Evolutionary conservation across 169 alveolate species (phyloP).

Genomic region (Cryptosporidium sp.): DNA sequence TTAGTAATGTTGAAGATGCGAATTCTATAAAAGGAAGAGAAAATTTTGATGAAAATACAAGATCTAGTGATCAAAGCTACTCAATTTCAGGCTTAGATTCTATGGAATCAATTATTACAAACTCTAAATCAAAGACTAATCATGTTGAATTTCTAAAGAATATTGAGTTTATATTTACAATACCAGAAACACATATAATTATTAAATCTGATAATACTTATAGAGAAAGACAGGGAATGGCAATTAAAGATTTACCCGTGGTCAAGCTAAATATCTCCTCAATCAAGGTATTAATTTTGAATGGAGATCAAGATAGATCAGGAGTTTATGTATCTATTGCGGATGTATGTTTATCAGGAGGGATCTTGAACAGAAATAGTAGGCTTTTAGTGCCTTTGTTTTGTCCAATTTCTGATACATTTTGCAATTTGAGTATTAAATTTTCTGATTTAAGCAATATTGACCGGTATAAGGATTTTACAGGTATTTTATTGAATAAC

Average conservation of each 20-base stretch:
- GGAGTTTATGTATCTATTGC: conserved; percentile 29
- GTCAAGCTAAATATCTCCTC: neutral
- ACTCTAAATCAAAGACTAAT: neutral
- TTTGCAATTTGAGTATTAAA: conserved; percentile 16
- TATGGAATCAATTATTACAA: neutral
- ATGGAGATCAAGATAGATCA: conserved; percentile 4
- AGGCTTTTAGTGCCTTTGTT: conserved; percentile 48
- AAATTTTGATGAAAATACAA: neutral
- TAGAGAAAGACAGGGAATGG: conserved; percentile 49
- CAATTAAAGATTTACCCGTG: conserved; percentile 33
- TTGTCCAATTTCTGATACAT: conserved; percentile 53
- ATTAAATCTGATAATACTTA: conserved; percentile 14
- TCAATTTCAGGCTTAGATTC: neutral
- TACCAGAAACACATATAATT: conserved; percentile 16
- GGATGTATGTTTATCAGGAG: conserved; percentile 64
- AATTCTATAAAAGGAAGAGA: neutral
- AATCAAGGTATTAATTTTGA: neutral
- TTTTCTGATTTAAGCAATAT: conserved; percentile 32
- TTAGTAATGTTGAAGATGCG: neutral
- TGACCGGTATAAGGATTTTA: conserved; percentile 41
- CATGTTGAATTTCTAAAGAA: conserved; percentile 8
- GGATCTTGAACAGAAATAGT: conserved; percentile 16
- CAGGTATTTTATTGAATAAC: conserved; percentile 23
- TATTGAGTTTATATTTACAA: conserved; percentile 30
- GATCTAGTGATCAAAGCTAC: neutral